A percentile compares a stretch with the other conserved stretches of the same genome.
These are phyloP conservation scores for Moniliophthora roreri DNA, from an alignment of 1,284 basidiomycete species.

Conservation along the genomic window DNA sequence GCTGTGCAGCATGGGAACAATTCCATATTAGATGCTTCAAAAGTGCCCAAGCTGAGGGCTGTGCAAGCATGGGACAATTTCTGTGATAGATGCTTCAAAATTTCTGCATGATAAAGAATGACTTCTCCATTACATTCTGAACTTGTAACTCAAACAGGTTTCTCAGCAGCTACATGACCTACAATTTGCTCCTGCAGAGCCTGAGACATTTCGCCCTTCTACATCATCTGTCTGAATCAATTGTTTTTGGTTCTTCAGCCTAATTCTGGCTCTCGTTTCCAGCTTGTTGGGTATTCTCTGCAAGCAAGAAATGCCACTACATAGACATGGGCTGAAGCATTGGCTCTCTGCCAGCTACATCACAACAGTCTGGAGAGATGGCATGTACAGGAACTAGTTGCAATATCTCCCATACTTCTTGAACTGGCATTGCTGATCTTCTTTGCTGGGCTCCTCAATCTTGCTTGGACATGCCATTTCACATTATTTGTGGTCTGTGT, in stretches of 20 bases:
- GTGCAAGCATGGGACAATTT: no score
- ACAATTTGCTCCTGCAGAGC: no score
- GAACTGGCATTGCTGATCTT: slow-evolving; percentile 4
- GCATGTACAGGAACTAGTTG: not conserved
- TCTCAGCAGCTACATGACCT: not conserved
- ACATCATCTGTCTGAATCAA: not conserved
- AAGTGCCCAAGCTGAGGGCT: no score
- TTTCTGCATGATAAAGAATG: no score
- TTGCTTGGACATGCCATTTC: not conserved
- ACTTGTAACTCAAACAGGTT: not conserved
- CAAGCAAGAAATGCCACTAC: slow-evolving; percentile 8
- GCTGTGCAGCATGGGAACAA: no score
- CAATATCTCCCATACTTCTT: not conserved
- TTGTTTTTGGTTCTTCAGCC: slow-evolving; percentile 9
- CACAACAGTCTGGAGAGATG: not conserved
- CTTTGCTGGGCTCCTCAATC: slow-evolving; percentile 3
- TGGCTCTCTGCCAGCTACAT: not conserved
- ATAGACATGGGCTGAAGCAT: not conserved
- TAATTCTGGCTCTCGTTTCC: not conserved
- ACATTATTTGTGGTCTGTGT: not conserved
- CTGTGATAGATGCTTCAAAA: no score
- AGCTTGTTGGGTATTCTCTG: slow-evolving; percentile 6
- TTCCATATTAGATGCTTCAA: no score
- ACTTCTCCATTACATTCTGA: no score
- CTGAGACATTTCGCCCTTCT: not conserved